Base-by-base conservation (phyloP, 2,329 filamentous ascomycete genomes). In the Fusarium sp. region DNA sequence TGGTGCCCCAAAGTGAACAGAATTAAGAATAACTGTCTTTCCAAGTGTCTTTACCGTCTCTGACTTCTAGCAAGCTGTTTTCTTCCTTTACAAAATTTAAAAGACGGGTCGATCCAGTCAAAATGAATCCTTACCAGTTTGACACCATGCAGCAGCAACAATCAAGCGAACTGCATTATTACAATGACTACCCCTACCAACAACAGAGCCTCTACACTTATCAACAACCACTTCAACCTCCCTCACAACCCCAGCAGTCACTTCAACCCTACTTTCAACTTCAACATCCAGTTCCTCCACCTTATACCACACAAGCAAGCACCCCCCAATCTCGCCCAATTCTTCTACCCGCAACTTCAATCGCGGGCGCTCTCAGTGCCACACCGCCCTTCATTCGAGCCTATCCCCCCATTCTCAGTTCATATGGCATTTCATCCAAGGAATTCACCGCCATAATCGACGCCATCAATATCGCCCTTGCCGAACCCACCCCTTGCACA, bases 341-440 rank as follows among this genome's bases (percentile, higher is more conserved):
- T 19, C 36, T 64, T 17, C 26, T 64, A 1, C 61, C 61, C 4
- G 46, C 51, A 20, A 47, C 52, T 2, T 64, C 59, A 23, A 58
- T 58, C n/a, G 21, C 24, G 2, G 46, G 59, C 8, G 26, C 45
- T 15, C 19, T 64, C 1, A 53, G 47, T 15, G 42, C 56, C 12
- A 47, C 60, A 2, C 52, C 61, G 1, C 61, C 61, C 6, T 64
- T 65, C 21, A 28, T 53, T 4, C 48, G 61, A 3, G 61, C 61
- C 11, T 64, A 65, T 4, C 61, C 61, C 12, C 60, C 38, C 2
- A 17, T 65, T 2, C 61, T 65, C 7, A 3, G 3, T 19, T 44
- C 42, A 4, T 65, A 53, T 10, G 42, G 19, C 1, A 21, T 64
- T 17, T 47, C 60, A 2, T 51, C 60, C 5, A 21, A 26, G 3